phyloP scores from a whole-genome alignment of 768 basidiomycete genomes.

The Calocybe gangraenosa region DNA sequence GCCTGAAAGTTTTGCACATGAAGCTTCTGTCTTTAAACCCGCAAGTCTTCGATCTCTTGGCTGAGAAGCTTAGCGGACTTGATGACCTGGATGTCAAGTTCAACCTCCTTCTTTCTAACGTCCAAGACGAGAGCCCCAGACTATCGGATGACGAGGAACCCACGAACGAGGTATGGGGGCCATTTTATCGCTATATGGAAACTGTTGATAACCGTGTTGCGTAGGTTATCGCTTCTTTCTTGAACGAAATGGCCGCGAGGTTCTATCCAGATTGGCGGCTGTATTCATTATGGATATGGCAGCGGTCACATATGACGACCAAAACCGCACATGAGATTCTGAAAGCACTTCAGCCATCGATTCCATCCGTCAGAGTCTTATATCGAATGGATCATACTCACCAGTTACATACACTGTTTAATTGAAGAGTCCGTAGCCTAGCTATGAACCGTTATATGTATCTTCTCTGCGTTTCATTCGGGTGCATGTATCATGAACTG shows the following conservation, averaged over 20 bases:
- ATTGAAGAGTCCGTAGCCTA: no score
- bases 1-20: constrained; percentile 17
- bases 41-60: constrained; percentile 22
- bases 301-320: constrained; percentile 15
- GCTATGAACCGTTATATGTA: no score
- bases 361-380: constrained; percentile 9
- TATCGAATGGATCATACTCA: constrained; percentile 10
- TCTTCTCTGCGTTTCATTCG: no score
- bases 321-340: constrained; percentile 13
- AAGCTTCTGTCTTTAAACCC: constrained; percentile 18
- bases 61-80: constrained; percentile 18
- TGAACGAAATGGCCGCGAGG: constrained; percentile 8
- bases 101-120: constrained; percentile 8
- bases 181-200: background rate
- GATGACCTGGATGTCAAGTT: constrained; percentile 17
- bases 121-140: constrained; percentile 8
- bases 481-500: no score
- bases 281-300: constrained; percentile 12
- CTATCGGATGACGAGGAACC: constrained; percentile 10
- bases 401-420: constrained; percentile 5
- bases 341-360: constrained; percentile 6
- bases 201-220: background rate
- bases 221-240: constrained; percentile 9
- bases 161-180: background rate
- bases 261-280: constrained; percentile 9